Percentiles rank a stretch among this genome's conserved stretches.
Evolutionary conservation across 2,329 filamentous ascomycete species (phyloP).

Genomic region (Pseudogymnoascus sp.): DNA sequence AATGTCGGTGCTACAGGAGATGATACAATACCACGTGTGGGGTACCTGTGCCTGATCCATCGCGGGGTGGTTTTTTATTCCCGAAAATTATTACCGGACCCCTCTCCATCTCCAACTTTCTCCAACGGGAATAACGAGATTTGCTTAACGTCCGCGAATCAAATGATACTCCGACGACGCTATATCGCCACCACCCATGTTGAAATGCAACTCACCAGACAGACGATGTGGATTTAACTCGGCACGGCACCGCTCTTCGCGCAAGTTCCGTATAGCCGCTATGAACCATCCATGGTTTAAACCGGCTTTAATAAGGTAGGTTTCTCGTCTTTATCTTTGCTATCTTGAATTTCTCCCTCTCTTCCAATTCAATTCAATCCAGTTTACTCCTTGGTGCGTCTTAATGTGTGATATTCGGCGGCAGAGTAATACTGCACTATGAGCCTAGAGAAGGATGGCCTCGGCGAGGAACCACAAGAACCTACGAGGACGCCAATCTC

Average conservation of each 20-base stretch:
- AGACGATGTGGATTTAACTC: background rate
- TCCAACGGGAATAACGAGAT: slow-evolving; percentile 9
- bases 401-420: background rate
- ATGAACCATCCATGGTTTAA: background rate
- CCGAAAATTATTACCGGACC: slow-evolving; percentile 1
- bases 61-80: background rate
- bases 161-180: background rate
- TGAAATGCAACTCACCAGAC: background rate
- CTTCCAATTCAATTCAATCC: background rate
- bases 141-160: background rate
- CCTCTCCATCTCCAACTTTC: slow-evolving; percentile 4
- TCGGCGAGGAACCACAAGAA: slow-evolving; percentile 1
- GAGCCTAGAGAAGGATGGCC: background rate
- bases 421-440: background rate
- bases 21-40: background rate
- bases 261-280: slow-evolving; percentile 10
- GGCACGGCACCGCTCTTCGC: slow-evolving; percentile 5
- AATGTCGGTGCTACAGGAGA: background rate
- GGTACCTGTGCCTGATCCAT: background rate
- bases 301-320: background rate
- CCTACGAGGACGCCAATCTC: background rate
- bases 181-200: background rate
- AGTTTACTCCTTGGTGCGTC: background rate
- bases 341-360: background rate
- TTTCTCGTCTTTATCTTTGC: background rate